Conservation (phyloP, 805 yeast genomes). For the Cyberlindnera maritima region DNA sequence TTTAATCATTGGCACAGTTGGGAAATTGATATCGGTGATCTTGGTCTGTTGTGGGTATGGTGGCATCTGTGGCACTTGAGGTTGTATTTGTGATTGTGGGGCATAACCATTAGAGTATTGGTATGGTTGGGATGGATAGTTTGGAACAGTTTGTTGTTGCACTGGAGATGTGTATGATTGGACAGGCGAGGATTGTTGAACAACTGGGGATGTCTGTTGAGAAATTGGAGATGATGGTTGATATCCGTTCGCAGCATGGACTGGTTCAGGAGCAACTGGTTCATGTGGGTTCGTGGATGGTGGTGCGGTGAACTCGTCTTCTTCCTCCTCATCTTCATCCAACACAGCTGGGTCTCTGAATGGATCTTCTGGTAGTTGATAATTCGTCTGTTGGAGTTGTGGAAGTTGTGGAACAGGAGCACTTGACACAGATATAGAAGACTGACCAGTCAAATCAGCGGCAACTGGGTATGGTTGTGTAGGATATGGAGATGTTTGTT, state of each 20-base stretch:
- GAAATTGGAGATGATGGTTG: constrained; percentile 4
- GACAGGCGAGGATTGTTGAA: background rate
- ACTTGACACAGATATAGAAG: background rate
- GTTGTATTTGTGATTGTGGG: background rate
- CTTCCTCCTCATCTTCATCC: constrained; percentile 15
- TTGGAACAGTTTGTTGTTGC: constrained; percentile 13
- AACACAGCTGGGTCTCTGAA: constrained; percentile 10
- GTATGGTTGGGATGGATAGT: constrained; percentile 10
- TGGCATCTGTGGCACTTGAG: constrained; percentile 3
- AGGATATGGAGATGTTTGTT: constrained; percentile 14
- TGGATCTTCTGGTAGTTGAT: constrained; percentile 12
- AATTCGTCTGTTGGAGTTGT: constrained; percentile 7
- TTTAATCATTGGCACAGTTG: constrained; percentile 38
- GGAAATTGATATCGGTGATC: constrained; percentile 38
- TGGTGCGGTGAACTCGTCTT: constrained; percentile 25
- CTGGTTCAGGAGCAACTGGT: background rate
- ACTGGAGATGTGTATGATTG: constrained; percentile 1
- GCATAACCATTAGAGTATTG: constrained; percentile 6
- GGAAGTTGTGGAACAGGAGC: constrained; percentile 3
- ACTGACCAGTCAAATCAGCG: constrained; percentile 4
- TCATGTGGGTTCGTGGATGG: constrained; percentile 8
- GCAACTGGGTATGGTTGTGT: constrained; percentile 13
- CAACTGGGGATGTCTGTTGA: constrained; percentile 3
- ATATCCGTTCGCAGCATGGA: background rate
- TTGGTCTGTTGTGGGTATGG: constrained; percentile 14